Evolutionary conservation across 148 eudicot genomes (phyloP).

Genomic region (Pouteria glomerata): DNA sequence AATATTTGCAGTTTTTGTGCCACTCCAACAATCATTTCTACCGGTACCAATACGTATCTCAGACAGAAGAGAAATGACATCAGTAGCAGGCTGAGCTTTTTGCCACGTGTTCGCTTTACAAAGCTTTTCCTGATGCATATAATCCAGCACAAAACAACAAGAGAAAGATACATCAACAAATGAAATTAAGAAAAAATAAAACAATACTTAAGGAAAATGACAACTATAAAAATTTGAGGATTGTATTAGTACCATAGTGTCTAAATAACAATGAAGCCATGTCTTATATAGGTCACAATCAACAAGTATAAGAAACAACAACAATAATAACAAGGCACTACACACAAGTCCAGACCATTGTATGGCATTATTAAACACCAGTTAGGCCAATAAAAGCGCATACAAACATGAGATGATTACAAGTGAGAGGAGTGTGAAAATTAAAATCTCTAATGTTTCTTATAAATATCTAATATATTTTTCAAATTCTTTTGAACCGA

Average conservation of each 20-base stretch:
- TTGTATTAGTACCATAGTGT: background rate
- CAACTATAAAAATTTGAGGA: background rate
- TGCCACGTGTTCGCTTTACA: conserved; percentile 79
- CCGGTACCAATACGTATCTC: conserved; percentile 97
- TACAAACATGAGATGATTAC: background rate
- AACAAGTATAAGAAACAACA: background rate
- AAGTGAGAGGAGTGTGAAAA: background rate
- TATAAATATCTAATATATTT: background rate
- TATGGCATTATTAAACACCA: background rate
- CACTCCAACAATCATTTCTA: conserved; percentile 82
- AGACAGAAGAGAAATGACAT: conserved; percentile 85
- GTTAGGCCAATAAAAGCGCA: background rate
- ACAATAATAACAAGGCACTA: background rate
- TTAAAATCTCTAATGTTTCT: background rate
- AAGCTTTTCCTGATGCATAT: conserved; percentile 74
- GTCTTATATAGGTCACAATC: background rate
- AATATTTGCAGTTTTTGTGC: conserved; percentile 84
- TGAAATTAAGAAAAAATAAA: background rate
- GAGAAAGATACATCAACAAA: background rate
- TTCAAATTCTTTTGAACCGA: background rate
- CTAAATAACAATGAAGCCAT: background rate
- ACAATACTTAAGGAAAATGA: background rate
- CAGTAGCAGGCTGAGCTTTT: conserved; percentile 84
- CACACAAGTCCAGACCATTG: background rate
- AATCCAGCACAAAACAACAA: background rate